These are phyloP conservation scores for Reticulascus tulasneorum DNA, from an alignment of 2,329 filamentous ascomycete species.

Conservation along the genomic window DNA sequence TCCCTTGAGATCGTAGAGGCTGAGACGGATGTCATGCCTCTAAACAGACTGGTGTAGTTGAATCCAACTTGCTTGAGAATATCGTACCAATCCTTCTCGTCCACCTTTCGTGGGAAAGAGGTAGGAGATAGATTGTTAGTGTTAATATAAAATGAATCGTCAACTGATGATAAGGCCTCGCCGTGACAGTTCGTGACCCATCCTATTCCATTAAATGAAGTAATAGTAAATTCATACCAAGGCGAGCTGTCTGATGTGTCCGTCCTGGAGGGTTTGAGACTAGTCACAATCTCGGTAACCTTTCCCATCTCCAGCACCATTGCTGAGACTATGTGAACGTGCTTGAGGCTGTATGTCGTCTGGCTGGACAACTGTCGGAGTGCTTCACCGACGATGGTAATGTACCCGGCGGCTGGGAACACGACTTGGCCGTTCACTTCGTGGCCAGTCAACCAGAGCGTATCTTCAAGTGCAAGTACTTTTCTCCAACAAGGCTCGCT, in stretches of 20 bases:
- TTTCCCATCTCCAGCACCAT: constrained; percentile 4
- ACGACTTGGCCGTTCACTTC: constrained; percentile 29
- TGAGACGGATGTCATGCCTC: neutral
- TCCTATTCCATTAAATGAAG: too few relatives aligned
- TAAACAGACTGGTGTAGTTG: constrained; percentile 5
- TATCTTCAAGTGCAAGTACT: constrained; percentile 29
- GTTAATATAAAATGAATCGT: too few relatives aligned
- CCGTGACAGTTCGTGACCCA: too few relatives aligned
- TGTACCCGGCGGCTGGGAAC: constrained; percentile 40
- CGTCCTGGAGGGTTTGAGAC: too few relatives aligned
- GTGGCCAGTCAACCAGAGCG: constrained; percentile 35
- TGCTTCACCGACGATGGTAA: constrained; percentile 40
- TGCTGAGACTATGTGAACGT: constrained; percentile 5
- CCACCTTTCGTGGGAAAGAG: too few relatives aligned
- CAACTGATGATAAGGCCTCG: too few relatives aligned
- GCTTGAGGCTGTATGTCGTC: neutral
- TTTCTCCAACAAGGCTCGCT: constrained; percentile 36
- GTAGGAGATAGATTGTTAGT: too few relatives aligned
- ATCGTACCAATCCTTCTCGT: too few relatives aligned
- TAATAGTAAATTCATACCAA: constrained; percentile 9
- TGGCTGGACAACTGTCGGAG: constrained; percentile 16
- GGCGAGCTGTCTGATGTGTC: too few relatives aligned
- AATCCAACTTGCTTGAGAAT: too few relatives aligned
- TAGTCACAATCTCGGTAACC: constrained; percentile 5
- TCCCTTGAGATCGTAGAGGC: too few relatives aligned